Percentiles rank a stretch among this genome's conserved stretches.
These are phyloP conservation scores for Cyberlindnera meyerae DNA, from an alignment of 805 yeast genomes.

Conservation along the genomic window DNA sequence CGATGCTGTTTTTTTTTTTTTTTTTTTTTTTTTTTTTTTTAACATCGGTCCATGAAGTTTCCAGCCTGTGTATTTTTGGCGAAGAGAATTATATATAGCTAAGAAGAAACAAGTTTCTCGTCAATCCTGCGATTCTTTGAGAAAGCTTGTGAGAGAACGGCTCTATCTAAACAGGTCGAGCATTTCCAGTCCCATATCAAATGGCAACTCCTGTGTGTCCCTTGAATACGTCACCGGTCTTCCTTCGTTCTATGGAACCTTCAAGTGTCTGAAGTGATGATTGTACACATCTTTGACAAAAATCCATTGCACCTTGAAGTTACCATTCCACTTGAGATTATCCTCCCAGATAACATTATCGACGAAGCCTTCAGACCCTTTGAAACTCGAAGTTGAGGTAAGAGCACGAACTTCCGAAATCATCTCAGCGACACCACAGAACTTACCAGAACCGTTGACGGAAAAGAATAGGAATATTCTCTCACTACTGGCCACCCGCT, in stretches of 20 bases:
- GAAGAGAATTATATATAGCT: too few relatives aligned
- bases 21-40: too few relatives aligned
- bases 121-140: too few relatives aligned
- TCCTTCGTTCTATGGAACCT: conserved; percentile 38
- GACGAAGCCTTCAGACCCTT: background rate
- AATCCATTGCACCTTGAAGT: conserved; percentile 52
- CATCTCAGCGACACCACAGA: conserved; percentile 59
- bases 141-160: conserved; percentile 15
- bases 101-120: too few relatives aligned
- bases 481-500: conserved; percentile 14
- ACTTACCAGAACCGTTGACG: conserved; percentile 52
- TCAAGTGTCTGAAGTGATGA: conserved; percentile 39
- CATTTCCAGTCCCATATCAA: conserved; percentile 42
- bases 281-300: conserved; percentile 48
- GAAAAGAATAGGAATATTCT: conserved; percentile 49
- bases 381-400: background rate
- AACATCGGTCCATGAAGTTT: too few relatives aligned
- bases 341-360: conserved; percentile 40
- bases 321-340: conserved; percentile 43
- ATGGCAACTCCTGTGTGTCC: conserved; percentile 57
- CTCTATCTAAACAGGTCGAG: conserved; percentile 36
- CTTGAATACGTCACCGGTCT: conserved; percentile 54
- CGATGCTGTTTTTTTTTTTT: too few relatives aligned
- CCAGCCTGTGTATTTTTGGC: too few relatives aligned
- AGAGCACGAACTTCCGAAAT: conserved; percentile 20